phyloP scores from a whole-genome alignment of 1,139 yeast genomes.

The Hanseniaspora sp. region DNA sequence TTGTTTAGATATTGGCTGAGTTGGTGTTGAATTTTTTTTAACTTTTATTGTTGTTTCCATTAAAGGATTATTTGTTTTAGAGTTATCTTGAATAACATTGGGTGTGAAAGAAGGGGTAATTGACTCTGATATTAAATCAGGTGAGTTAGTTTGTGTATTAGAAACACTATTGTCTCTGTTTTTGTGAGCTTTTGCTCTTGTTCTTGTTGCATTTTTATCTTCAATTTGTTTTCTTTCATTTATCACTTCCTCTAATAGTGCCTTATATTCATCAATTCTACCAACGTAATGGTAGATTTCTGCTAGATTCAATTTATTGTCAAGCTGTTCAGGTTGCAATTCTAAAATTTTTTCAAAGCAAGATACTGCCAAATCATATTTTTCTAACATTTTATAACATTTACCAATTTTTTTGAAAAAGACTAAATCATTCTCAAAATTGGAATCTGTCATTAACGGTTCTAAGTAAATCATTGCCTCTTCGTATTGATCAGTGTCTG shows the following conservation, averaged over 20 bases:
- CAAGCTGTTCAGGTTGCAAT: conserved; percentile 54
- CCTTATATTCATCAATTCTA: conserved; percentile 50
- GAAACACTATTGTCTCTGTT: background rate
- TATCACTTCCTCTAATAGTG: conserved; percentile 45
- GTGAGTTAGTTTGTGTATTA: conserved; percentile 3
- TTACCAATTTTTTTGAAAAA: conserved; percentile 57
- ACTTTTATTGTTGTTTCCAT: conserved; percentile 21
- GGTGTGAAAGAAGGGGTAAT: conserved; percentile 7
- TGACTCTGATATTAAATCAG: conserved; percentile 11
- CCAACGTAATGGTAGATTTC: conserved; percentile 71
- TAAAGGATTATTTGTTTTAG: conserved; percentile 28
- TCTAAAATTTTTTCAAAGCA: conserved; percentile 50
- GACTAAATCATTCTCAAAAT: conserved; percentile 38
- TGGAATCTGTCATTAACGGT: conserved; percentile 44
- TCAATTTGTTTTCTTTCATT: conserved; percentile 30
- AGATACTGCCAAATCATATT: conserved; percentile 55
- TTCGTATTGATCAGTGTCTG: conserved; percentile 52
- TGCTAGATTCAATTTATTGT: conserved; percentile 65
- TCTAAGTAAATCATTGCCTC: conserved; percentile 61
- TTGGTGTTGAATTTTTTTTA: conserved; percentile 2
- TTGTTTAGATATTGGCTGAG: conserved; percentile 25
- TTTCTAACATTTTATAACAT: conserved; percentile 65
- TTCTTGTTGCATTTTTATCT: conserved; percentile 21
- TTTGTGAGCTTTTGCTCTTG: conserved; percentile 18
- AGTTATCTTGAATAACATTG: conserved; percentile 14